Conservation (phyloP, 305 asterid species). For the Ruellia speciosa region DNA sequence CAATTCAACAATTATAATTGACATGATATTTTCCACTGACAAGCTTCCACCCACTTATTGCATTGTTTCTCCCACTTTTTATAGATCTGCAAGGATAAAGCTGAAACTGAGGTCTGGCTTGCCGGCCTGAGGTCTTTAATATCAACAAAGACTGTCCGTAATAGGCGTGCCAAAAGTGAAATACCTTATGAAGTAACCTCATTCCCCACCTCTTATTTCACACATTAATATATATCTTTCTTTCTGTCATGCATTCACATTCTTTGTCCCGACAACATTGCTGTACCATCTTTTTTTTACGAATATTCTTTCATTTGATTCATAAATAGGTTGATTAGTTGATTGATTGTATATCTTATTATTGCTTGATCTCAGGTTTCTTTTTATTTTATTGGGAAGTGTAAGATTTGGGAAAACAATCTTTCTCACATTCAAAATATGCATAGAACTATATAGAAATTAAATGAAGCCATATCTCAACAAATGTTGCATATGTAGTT, state of each 20-base stretch:
- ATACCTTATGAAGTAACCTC: constrained; percentile 23
- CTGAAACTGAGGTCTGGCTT: constrained; percentile 83
- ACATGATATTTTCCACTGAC: neutral
- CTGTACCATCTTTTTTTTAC: constrained; percentile 2
- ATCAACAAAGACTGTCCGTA: constrained; percentile 46
- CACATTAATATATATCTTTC: constrained; percentile 1
- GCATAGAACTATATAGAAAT: too few relatives aligned
- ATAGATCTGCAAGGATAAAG: constrained; percentile 89
- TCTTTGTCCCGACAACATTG: constrained; percentile 11
- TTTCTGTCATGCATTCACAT: constrained; percentile 3
- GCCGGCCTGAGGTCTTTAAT: constrained; percentile 68
- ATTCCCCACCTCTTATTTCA: constrained; percentile 12
- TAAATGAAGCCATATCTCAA: too few relatives aligned
- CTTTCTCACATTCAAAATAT: too few relatives aligned
- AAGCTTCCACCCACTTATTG: constrained; percentile 3
- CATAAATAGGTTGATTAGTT: neutral
- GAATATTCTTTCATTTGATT: neutral
- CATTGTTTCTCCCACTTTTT: constrained; percentile 16
- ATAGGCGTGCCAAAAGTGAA: constrained; percentile 71
- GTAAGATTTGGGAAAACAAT: too few relatives aligned
- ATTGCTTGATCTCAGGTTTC: neutral
- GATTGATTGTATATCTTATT: neutral
- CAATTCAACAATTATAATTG: neutral
- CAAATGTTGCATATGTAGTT: too few relatives aligned
- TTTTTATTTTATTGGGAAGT: neutral